Conservation (phyloP, 805 yeast genomes). For the Teunomyces panamensis region DNA sequence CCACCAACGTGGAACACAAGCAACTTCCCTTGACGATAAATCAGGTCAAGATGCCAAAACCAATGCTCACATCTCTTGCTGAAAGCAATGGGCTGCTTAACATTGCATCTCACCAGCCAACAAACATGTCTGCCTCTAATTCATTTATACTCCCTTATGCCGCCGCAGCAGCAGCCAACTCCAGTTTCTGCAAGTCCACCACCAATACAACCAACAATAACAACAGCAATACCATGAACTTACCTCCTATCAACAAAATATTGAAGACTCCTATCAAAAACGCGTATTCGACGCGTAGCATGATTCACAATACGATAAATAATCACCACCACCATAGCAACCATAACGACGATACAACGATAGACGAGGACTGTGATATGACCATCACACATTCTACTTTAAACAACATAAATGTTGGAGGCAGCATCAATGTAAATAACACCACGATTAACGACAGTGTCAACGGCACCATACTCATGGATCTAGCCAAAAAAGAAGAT, state of each 20-base stretch:
- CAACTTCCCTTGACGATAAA: slow-evolving; percentile 11
- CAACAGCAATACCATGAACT: slow-evolving; percentile 8
- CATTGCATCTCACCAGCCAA: neutral
- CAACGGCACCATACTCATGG: slow-evolving; percentile 1
- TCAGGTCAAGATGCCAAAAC: slow-evolving; percentile 9
- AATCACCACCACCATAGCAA: slow-evolving; percentile 7
- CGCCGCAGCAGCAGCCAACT: slow-evolving; percentile 3
- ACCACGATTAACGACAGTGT: slow-evolving; percentile 3
- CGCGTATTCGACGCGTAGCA: slow-evolving; percentile 22
- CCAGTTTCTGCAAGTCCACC: slow-evolving; percentile 9
- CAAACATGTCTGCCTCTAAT: neutral
- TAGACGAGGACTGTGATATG: slow-evolving; percentile 21
- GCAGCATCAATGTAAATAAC: slow-evolving; percentile 4
- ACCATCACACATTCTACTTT: slow-evolving; percentile 15
- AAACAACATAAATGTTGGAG: slow-evolving; percentile 7
- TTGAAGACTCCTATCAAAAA: slow-evolving; percentile 43
- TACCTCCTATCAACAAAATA: slow-evolving; percentile 43
- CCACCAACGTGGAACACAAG: slow-evolving; percentile 4
- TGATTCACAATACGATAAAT: slow-evolving; percentile 8
- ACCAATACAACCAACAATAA: neutral
- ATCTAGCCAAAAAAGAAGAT: slow-evolving; percentile 7
- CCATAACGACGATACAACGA: slow-evolving; percentile 18
- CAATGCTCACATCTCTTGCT: slow-evolving; percentile 9
- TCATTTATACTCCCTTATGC: slow-evolving; percentile 5
- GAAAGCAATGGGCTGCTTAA: slow-evolving; percentile 2